Conservation (phyloP, 768 basidiomycete genomes). For the Tulasnella sp. region DNA sequence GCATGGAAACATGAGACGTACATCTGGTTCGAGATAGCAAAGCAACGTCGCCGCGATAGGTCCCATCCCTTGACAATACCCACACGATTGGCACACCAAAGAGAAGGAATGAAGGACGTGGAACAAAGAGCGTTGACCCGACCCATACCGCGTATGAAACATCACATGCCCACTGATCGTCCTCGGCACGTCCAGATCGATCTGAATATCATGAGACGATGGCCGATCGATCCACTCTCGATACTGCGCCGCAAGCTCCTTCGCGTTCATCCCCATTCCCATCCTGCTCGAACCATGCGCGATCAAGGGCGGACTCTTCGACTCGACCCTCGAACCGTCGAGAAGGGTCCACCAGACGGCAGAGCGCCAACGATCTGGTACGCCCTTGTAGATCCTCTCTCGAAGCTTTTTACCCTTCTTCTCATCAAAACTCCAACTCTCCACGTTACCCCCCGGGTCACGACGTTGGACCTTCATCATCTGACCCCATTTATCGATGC, state of each 20-base stretch:
- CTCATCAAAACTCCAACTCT: conserved; percentile 55
- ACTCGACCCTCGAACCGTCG: conserved; percentile 24
- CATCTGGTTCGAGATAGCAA: conserved; percentile 84
- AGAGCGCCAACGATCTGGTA: conserved; percentile 90
- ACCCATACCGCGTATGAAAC: conserved; percentile 91
- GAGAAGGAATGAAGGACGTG: conserved; percentile 91
- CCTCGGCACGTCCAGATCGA: conserved; percentile 93
- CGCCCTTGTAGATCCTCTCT: conserved; percentile 80
- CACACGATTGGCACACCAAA: conserved; percentile 69
- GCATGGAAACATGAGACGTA: conserved; percentile 21
- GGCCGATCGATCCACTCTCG: conserved; percentile 55
- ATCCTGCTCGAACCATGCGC: conserved; percentile 16
- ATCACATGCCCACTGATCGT: conserved; percentile 91
- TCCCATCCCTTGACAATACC: conserved; percentile 99
- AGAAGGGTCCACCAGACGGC: conserved; percentile 87
- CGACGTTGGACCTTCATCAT: conserved; percentile 58
- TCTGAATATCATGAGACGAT: conserved; percentile 88
- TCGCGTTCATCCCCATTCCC: conserved; percentile 12
- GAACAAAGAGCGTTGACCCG: conserved; percentile 90
- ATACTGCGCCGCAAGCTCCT: conserved; percentile 29
- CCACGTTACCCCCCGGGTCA: conserved; percentile 67
- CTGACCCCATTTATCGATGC: conserved; percentile 89
- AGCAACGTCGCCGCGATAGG: conserved; percentile 90
- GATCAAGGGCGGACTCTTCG: conserved; percentile 32
- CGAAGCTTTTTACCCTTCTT: conserved; percentile 43